Conservation (phyloP, 2,329 filamentous ascomycete genomes). For the Exophiala mesophila region DNA sequence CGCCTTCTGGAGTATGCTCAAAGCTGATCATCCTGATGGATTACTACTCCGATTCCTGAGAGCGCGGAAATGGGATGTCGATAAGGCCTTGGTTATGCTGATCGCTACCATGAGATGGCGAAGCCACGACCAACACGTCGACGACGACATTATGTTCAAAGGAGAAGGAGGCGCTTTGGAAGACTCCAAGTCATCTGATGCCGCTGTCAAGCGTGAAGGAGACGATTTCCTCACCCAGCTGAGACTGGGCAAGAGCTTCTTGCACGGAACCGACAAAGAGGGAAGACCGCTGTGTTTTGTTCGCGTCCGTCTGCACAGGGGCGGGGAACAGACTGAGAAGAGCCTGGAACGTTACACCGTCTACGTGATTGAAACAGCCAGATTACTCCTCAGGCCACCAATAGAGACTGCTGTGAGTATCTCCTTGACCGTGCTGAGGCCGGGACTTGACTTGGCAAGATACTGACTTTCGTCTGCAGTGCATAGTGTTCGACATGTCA, state of each 20-base stretch:
- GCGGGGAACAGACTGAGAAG: slow-evolving; percentile 75
- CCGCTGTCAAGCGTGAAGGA: slow-evolving; percentile 60
- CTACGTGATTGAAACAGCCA: slow-evolving; percentile 89
- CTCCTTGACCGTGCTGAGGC: background rate
- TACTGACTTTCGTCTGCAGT: slow-evolving; percentile 47
- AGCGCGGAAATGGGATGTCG: slow-evolving; percentile 92
- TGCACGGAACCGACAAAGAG: slow-evolving; percentile 80
- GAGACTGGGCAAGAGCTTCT: slow-evolving; percentile 84
- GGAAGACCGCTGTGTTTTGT: slow-evolving; percentile 85
- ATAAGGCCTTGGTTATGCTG: slow-evolving; percentile 89
- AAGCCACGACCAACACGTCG: slow-evolving; percentile 74
- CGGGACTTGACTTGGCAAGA: slow-evolving; percentile 18
- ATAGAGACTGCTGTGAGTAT: slow-evolving; percentile 83
- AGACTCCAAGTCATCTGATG: slow-evolving; percentile 55
- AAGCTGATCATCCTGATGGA: slow-evolving; percentile 89
- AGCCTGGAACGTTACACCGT: slow-evolving; percentile 86
- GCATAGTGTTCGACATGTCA: slow-evolving; percentile 93
- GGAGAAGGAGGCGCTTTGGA: slow-evolving; percentile 66
- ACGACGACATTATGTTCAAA: slow-evolving; percentile 75
- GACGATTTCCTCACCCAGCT: slow-evolving; percentile 79
- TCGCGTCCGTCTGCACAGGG: slow-evolving; percentile 72
- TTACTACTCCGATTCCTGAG: slow-evolving; percentile 75
- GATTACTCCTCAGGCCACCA: slow-evolving; percentile 71
- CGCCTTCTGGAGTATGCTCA: slow-evolving; percentile 90
- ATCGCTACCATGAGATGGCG: slow-evolving; percentile 94